These are phyloP conservation scores for Fulvia fulva DNA, from an alignment of 2,329 filamentous ascomycete species.

Conservation along the genomic window DNA sequence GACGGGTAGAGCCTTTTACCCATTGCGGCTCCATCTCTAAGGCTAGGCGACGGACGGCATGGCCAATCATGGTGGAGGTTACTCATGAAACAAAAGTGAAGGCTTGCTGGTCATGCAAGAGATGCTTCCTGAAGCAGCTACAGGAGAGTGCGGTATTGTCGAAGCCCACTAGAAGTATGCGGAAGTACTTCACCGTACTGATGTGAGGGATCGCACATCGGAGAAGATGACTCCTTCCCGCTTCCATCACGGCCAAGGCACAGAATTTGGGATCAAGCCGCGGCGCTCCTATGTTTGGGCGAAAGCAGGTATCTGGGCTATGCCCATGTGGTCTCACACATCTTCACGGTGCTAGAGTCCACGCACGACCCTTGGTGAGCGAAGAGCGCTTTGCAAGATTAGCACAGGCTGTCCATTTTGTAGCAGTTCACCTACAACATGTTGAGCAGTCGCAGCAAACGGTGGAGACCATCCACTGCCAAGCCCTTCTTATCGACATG, in stretches of 20 bases:
- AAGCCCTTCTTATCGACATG: no score
- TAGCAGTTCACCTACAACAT: no score
- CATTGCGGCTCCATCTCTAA: not conserved
- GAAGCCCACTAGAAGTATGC: not conserved
- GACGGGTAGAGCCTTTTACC: not conserved
- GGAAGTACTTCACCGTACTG: not conserved
- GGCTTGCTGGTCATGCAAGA: no score
- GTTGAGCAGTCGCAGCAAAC: no score
- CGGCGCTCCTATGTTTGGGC: not conserved
- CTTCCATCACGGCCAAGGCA: not conserved
- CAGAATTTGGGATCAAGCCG: not conserved
- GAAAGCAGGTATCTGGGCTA: not conserved
- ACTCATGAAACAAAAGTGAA: no score
- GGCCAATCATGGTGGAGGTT: no score
- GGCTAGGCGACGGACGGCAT: not conserved
- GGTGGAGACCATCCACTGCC: no score
- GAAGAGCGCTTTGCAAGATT: no score
- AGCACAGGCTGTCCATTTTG: no score
- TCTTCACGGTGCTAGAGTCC: no score
- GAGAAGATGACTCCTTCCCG: not conserved
- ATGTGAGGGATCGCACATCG: not conserved
- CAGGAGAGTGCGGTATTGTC: not conserved
- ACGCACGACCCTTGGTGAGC: no score
- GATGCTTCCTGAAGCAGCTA: not conserved
- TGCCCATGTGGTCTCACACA: no score